phyloP scores from a whole-genome alignment of 208 protist species.

The Strigomonas culicis region DNA sequence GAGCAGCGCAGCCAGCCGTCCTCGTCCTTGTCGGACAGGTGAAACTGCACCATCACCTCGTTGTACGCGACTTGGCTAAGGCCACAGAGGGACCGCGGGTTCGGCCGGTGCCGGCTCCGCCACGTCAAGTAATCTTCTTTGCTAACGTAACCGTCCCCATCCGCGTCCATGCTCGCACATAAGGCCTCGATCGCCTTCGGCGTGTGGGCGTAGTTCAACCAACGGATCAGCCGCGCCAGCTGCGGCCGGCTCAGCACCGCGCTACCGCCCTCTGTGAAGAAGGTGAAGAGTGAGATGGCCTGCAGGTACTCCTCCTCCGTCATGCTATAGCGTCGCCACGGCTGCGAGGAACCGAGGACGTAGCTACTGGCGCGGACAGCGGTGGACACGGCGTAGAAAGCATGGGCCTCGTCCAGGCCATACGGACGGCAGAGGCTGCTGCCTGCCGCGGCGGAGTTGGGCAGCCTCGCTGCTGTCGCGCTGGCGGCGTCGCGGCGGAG shows the following conservation, averaged over 20 bases:
- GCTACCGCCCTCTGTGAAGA: slow-evolving; percentile 70
- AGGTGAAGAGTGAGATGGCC: slow-evolving; percentile 71
- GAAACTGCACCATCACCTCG: slow-evolving; percentile 85
- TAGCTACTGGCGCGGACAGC: no score
- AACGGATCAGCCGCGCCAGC: slow-evolving; percentile 52
- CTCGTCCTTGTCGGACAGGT: slow-evolving; percentile 61
- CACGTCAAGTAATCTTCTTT: slow-evolving; percentile 73
- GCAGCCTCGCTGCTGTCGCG: not conserved
- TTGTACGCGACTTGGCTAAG: slow-evolving; percentile 80
- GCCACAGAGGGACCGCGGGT: slow-evolving; percentile 63
- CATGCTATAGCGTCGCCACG: slow-evolving; percentile 59
- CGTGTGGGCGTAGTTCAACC: slow-evolving; percentile 78
- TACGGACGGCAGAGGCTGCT: not conserved
- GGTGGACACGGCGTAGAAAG: no score
- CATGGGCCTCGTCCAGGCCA: no score
- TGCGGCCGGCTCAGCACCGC: slow-evolving; percentile 45
- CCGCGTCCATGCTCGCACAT: slow-evolving; percentile 75
- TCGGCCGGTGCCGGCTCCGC: slow-evolving; percentile 62
- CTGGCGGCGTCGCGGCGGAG: no score
- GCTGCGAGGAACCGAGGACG: not conserved
- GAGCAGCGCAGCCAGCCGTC: slow-evolving; percentile 52
- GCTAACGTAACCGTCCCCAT: slow-evolving; percentile 50
- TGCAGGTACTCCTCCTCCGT: slow-evolving; percentile 76
- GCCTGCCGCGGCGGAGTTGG: not conserved
- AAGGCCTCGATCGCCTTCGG: slow-evolving; percentile 65